Percentiles rank a stretch among this genome's conserved stretches.
Conservation (phyloP, 2,329 filamentous ascomycete species). For the Fusarium ramigenum region DNA sequence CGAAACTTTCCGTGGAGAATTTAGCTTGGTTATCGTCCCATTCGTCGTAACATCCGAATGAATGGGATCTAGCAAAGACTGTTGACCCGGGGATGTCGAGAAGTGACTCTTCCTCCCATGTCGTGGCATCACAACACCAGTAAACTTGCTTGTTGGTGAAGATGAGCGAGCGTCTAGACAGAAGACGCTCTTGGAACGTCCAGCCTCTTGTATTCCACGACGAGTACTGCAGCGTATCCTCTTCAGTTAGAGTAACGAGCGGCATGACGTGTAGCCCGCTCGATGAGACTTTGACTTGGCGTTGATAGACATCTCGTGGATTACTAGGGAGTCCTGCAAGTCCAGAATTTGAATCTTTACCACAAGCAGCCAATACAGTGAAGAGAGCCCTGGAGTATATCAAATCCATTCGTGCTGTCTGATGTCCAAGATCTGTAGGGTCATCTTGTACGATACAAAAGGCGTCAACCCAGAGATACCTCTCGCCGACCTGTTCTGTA, state of each 20-base stretch:
- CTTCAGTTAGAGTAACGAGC: background rate
- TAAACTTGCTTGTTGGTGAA: conserved; percentile 18
- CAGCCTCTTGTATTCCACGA: conserved; percentile 13
- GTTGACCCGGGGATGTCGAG: background rate
- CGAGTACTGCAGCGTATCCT: background rate
- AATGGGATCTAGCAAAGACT: background rate
- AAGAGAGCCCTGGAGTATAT: conserved; percentile 15
- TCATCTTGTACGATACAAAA: conserved; percentile 29
- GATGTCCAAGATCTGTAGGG: background rate
- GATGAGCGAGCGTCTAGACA: conserved; percentile 11
- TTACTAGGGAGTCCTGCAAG: background rate
- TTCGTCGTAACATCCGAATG: conserved; percentile 12
- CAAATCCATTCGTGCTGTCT: conserved; percentile 11
- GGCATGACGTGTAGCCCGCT: background rate
- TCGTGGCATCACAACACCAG: conserved; percentile 8
- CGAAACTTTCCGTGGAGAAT: background rate
- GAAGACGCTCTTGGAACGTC: conserved; percentile 20
- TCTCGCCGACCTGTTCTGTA: background rate
- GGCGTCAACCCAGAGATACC: conserved; percentile 29
- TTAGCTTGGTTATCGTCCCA: background rate
- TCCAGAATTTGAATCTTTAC: background rate
- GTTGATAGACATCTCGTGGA: background rate
- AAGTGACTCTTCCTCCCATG: conserved; percentile 26
- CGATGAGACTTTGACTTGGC: background rate
- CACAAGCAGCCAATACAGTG: background rate